phyloP scores from a whole-genome alignment of 768 basidiomycete genomes.

The Collybia mongolica region DNA sequence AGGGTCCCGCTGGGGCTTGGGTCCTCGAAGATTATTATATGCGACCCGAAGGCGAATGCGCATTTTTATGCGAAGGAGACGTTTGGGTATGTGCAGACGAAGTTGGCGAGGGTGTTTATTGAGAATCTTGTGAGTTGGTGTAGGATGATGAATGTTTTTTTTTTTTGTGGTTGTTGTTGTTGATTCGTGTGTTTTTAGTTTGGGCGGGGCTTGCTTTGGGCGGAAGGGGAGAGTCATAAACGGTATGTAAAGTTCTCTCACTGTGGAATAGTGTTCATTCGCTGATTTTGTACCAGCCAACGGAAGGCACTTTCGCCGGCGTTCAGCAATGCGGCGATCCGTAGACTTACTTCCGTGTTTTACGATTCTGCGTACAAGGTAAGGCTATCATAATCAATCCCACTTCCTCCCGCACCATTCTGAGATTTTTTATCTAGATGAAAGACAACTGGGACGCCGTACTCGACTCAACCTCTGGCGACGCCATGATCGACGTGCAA shows the following conservation, averaged over 20 bases:
- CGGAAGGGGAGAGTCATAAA: conserved; percentile 43
- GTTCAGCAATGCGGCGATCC: conserved; percentile 51
- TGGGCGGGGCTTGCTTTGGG: conserved; percentile 38
- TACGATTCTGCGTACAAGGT: conserved; percentile 54
- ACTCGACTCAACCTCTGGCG: conserved; percentile 23
- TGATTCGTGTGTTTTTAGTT: conserved; percentile 21
- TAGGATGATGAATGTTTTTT: not conserved
- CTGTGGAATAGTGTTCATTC: too few species aligned
- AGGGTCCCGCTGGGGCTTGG: conserved; percentile 36
- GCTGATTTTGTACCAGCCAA: conserved; percentile 28
- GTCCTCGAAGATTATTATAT: conserved; percentile 29
- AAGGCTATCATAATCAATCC: not conserved
- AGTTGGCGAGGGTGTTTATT: conserved; percentile 30
- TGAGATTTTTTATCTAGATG: conserved; percentile 17
- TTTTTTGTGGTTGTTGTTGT: not conserved
- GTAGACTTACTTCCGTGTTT: conserved; percentile 44
- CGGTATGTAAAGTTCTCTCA: not conserved
- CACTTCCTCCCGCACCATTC: not conserved
- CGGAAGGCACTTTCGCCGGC: conserved; percentile 50
- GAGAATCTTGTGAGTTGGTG: conserved; percentile 30
- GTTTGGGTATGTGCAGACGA: conserved; percentile 42
- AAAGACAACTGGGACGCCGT: conserved; percentile 25
- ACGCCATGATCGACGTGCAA: conserved; percentile 50
- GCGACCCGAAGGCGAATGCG: conserved; percentile 48
- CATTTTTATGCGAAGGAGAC: conserved; percentile 53